Percentiles rank a stretch among this genome's conserved stretches.
phyloP scores from a whole-genome alignment of 2,329 filamentous ascomycete genomes.

The Fusarium incarnatum region DNA sequence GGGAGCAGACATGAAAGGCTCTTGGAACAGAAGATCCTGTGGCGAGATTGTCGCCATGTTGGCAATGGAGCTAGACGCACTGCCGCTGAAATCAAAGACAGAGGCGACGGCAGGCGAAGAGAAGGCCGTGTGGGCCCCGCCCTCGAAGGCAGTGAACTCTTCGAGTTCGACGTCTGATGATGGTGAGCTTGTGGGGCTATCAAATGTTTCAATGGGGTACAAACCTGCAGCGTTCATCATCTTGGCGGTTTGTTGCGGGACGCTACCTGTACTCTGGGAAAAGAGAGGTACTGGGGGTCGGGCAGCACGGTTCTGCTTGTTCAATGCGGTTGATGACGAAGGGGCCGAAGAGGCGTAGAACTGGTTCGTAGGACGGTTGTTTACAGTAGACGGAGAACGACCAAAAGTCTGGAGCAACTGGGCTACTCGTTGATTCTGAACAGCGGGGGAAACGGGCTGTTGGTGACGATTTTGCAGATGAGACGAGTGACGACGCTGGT shows the following conservation, averaged over 20 bases:
- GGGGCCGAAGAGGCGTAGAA: constrained; percentile 77
- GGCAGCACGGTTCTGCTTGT: constrained; percentile 62
- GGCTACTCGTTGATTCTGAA: constrained; percentile 70
- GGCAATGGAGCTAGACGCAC: constrained; percentile 61
- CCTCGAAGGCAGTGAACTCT: constrained; percentile 68
- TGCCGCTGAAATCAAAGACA: constrained; percentile 63
- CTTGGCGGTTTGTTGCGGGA: constrained; percentile 59
- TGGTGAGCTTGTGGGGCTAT: constrained; percentile 49
- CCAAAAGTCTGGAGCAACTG: constrained; percentile 70
- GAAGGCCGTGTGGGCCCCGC: constrained; percentile 62
- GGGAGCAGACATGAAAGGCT: constrained; percentile 78
- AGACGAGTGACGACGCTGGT: constrained; percentile 60
- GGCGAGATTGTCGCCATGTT: constrained; percentile 83
- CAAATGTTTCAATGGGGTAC: constrained; percentile 14
- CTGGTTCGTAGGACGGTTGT: constrained; percentile 65
- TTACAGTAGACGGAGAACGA: constrained; percentile 65
- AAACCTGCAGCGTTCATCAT: constrained; percentile 60
- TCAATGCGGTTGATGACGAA: constrained; percentile 68
- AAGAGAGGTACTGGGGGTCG: constrained; percentile 81
- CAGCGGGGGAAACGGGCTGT: constrained; percentile 52
- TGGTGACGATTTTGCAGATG: constrained; percentile 59
- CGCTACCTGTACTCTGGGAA: constrained; percentile 67
- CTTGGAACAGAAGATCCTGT: constrained; percentile 79
- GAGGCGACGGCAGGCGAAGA: constrained; percentile 65
- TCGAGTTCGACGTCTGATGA: constrained; percentile 68